Base-by-base conservation (phyloP, 495 filamentous ascomycete species). In the Cryomyces minteri region DNA sequence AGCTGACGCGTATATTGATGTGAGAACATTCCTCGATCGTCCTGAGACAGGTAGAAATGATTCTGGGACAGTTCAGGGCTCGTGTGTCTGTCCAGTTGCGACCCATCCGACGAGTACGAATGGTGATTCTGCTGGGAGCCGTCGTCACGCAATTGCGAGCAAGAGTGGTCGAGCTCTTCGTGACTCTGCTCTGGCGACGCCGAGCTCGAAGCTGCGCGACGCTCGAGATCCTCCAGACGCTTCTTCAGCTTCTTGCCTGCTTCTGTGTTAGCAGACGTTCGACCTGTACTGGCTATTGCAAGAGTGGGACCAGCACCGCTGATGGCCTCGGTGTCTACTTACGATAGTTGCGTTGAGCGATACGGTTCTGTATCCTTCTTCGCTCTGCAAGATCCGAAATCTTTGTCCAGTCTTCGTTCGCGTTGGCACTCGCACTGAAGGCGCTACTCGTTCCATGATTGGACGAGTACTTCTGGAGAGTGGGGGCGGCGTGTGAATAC, bases 321-420 rank as follows among this genome's bases (percentile, higher is more conserved):
- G n/a, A 32, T 43, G 40, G 18, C 18, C 18, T 25, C 18, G 29
- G 31, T 38, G 49, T 51, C 38, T 18, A 83, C 88, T 61, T 72
- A 94, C 88, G 88, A 67, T 96, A 96, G 67, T 96, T 96, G 48
- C 88, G 80, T 66, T 96, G 88, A 38, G 88, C 88, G 65, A 96
- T 96, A 43, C 88, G 76, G 65, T 96, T 96, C 66, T 96, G 88
- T 66, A 96, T 95, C 56, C 88, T 72, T 58, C 88, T 71, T 52
- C 88, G 76, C 67, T 95, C 88, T 44, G 88, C 88, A 37, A 95
- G 73, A 59, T 96, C 88, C 39, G 90, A 94, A 64, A 96, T 94
- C 75, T 96, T 90, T 57, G 88, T 96, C 88, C 88, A 96, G 68
- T 96, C 88, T 65, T 96, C 88, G 53, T 94, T 88, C 45, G 90